phyloP scores from a whole-genome alignment of 306 rosid species.

The Casuarina cunninghamiana region DNA sequence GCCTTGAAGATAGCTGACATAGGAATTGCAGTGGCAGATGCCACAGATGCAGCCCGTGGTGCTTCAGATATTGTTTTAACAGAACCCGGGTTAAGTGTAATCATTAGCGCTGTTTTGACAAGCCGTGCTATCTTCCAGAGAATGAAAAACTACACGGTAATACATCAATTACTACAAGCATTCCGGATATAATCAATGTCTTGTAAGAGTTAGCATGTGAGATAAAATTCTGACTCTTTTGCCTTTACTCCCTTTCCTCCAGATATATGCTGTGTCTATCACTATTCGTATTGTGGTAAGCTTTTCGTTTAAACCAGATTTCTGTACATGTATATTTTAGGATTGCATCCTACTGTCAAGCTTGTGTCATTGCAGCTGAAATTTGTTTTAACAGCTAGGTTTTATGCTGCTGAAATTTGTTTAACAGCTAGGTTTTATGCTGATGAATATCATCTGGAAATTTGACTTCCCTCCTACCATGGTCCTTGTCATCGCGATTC shows the following conservation, averaged over 20 bases:
- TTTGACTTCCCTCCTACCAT: constrained; percentile 80
- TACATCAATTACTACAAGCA: background rate
- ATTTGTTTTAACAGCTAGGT: constrained; percentile 49
- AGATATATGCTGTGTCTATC: constrained; percentile 84
- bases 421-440: constrained; percentile 64
- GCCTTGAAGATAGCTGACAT: constrained; percentile 80
- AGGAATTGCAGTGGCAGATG: constrained; percentile 78
- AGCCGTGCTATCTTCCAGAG: constrained; percentile 79
- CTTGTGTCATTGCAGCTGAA: constrained; percentile 15
- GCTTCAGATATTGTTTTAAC: constrained; percentile 82
- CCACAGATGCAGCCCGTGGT: constrained; percentile 73
- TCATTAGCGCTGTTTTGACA: constrained; percentile 74
- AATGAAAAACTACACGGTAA: constrained; percentile 82
- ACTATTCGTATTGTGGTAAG: constrained; percentile 83
- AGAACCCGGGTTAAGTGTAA: constrained; percentile 80
- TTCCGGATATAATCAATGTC: background rate
- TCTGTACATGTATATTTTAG: constrained; percentile 9
- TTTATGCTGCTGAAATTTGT: constrained; percentile 30
- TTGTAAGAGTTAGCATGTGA: background rate
- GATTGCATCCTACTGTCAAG: constrained; percentile 18
- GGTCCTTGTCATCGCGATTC: constrained; percentile 77
- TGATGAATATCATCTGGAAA: constrained; percentile 60
- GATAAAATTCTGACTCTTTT: constrained; percentile 12
- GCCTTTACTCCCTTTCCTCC: constrained; percentile 12
- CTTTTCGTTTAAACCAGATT: background rate